Percentiles rank a stretch among this genome's conserved stretches.
Conservation (phyloP, 2,329 filamentous ascomycete genomes). For the Pseudogymnoascus sp. region DNA sequence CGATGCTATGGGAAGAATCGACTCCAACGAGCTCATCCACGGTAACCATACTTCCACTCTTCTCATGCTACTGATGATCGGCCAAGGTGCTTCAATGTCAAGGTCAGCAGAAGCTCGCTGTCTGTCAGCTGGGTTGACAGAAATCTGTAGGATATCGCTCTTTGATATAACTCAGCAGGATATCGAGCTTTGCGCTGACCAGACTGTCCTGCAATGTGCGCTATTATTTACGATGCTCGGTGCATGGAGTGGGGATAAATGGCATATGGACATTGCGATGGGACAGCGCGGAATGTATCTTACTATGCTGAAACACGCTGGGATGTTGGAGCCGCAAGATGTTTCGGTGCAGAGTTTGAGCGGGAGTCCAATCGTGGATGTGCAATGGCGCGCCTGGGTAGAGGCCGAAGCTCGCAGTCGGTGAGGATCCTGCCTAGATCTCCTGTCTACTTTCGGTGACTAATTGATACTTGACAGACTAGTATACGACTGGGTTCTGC, state of each 20-base stretch:
- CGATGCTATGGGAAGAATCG: constrained; percentile 50
- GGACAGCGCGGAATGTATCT: constrained; percentile 67
- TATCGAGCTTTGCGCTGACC: constrained; percentile 58
- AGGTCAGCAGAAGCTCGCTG: constrained; percentile 57
- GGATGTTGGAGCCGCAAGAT: constrained; percentile 51
- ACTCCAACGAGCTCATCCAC: constrained; percentile 60
- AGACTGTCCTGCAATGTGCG: constrained; percentile 56
- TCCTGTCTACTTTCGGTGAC: constrained; percentile 8
- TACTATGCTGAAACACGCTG: constrained; percentile 63
- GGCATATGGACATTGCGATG: constrained; percentile 72
- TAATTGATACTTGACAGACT: constrained; percentile 39
- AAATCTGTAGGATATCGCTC: constrained; percentile 64
- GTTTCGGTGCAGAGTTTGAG: constrained; percentile 38
- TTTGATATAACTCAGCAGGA: constrained; percentile 68
- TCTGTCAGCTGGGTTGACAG: constrained; percentile 58
- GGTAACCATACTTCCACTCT: constrained; percentile 60
- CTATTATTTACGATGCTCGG: constrained; percentile 61
- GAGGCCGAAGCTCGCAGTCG: constrained; percentile 56
- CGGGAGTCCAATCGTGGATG: constrained; percentile 38
- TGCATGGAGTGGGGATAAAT: constrained; percentile 68
- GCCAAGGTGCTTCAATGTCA: constrained; percentile 60
- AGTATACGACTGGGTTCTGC: constrained; percentile 69
- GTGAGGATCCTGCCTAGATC: constrained; percentile 32
- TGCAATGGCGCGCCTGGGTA: constrained; percentile 57
- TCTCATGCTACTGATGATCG: constrained; percentile 63